Evolutionary conservation across 2,329 filamentous ascomycete genomes (phyloP), one percentile per base, ranked within the genome.

Genomic region (Neofusicoccum kwambonambiense): DNA sequence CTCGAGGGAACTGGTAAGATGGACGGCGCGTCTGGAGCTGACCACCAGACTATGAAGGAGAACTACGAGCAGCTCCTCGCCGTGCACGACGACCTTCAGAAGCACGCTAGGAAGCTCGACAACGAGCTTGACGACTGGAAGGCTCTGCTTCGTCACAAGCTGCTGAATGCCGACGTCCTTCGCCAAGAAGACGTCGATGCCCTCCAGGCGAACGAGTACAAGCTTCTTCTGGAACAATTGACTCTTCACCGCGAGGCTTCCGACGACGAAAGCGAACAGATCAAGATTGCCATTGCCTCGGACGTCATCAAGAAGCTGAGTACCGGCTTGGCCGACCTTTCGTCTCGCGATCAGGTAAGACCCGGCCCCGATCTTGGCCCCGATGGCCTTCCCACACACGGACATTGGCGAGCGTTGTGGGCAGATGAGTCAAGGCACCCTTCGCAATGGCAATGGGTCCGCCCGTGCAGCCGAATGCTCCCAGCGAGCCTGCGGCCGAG

Each of bases 221-320:
- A 70, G 54, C 70, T 72, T 15, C 70, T 77, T 35, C 70, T 72
- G 37, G 72, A 75, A 52, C 73, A 75, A 64, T 74, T 78, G 42
- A 67, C 75, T 35, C 58, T 68, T 2, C 74, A 77, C 47, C 54
- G 74, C 15, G 69, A 70, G n/a, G 70, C 74, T 17, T 58, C 69
- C 15, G 76, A 77, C 60, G 70, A 71, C 22, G 73, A 75, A 54
- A 68, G 71, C 8, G 72, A 72, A 27, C 70, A 72, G 27, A 68
- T 77, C 41, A 66, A 54, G 8, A 72, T 77, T 15, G 66, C 68
- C 5, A 74, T 73, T 13, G 73, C 74, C 27, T 66, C 69, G 6
- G 75, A 77, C 39, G 76, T 78, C 35, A 73, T 74, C 39, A 72
- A 76, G 54, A 76, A 70, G 17, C 70, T 78, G 7, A 64, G 75